Base-by-base conservation (phyloP, 768 basidiomycete species). In the Boletellus sp. region DNA sequence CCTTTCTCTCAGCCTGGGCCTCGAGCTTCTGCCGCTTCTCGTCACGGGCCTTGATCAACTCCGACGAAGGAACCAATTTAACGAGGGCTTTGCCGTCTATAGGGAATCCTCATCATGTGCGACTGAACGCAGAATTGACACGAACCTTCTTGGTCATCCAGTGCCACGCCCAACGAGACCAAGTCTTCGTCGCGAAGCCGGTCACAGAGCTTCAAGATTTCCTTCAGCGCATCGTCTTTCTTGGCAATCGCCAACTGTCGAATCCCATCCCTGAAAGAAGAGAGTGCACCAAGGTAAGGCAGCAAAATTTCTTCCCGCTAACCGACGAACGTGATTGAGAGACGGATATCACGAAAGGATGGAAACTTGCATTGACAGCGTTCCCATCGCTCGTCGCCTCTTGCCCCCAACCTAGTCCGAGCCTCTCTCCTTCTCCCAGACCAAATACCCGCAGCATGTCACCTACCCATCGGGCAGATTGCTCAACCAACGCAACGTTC, bases 141-240 rank as follows among this genome's bases (percentile, higher is more conserved):
- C 73, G 44, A 54, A 85, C 93, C 93, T 76, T 94, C 92, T 72
- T 93, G 91, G 72, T 99, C 96, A 65, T 98, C 96, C 31, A 99
- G 74, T 8, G 94, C 94, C 6, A 99, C 91, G 8, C 96, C 96
- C 43, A 98, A 75, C n/a, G 93, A 86, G 37, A 94, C 85, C 37
- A 97, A 73, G 62, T 96, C 94, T 31, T 79, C 74, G 64, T 98
- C 95, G 15, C 96, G 83, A 52, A 99, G 78, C 55, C 81, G 84
- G 72, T 99, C 96, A 61, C 85, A 94, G 20, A 96, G 79, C 19
- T 81, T 77, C 41, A 99, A 73, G 54, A 97, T 89, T 53, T 94
- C 89, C 64, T 83, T 83, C 34, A 87, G 67, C 3, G 88, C 78
- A 17, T 75, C 70, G 10, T 84, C 81, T 17, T 74, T 74, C 63